These are phyloP conservation scores for Apiotrichum porosum DNA, from an alignment of 1,284 basidiomycete genomes.

Conservation along the genomic window DNA sequence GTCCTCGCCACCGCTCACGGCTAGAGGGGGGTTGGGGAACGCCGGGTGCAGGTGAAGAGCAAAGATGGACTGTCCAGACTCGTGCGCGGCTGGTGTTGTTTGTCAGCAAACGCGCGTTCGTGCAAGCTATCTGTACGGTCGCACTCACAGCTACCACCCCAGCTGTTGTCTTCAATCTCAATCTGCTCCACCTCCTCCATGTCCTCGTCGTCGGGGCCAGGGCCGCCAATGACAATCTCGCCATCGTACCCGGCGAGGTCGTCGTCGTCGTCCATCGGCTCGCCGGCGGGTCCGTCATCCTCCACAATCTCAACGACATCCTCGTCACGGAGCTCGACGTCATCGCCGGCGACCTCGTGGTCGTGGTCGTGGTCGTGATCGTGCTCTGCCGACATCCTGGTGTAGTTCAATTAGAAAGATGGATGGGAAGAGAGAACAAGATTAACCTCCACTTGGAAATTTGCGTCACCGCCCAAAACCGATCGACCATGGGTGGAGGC, in stretches of 20 bases:
- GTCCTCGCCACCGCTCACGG: conserved; percentile 90
- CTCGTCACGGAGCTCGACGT: conserved; percentile 40
- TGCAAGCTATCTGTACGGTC: too few relatives aligned
- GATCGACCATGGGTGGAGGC: too few relatives aligned
- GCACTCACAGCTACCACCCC: conserved; percentile 23
- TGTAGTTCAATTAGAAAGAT: background rate
- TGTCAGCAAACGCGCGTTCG: too few relatives aligned
- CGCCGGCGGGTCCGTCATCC: conserved; percentile 61
- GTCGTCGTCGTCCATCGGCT: conserved; percentile 52
- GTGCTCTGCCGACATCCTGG: conserved; percentile 3
- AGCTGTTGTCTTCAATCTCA: conserved; percentile 28
- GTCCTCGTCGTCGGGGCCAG: conserved; percentile 32
- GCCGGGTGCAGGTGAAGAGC: conserved; percentile 68
- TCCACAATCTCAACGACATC: conserved; percentile 49
- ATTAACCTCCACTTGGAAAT: too few relatives aligned
- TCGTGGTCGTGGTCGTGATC: background rate
- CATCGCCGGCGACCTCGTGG: conserved; percentile 25
- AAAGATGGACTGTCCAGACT: conserved; percentile 65
- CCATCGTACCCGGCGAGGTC: conserved; percentile 52
- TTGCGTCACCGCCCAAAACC: too few relatives aligned
- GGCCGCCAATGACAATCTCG: conserved; percentile 49
- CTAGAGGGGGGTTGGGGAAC: conserved; percentile 72
- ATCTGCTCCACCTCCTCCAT: conserved; percentile 17
- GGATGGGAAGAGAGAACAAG: too few relatives aligned
- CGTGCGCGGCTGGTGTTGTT: conserved; percentile 38